Evolutionary conservation across 169 alveolate species (phyloP), one percentile per base, ranked within the genome.

Genomic region (Eimeria praecox): DNA sequence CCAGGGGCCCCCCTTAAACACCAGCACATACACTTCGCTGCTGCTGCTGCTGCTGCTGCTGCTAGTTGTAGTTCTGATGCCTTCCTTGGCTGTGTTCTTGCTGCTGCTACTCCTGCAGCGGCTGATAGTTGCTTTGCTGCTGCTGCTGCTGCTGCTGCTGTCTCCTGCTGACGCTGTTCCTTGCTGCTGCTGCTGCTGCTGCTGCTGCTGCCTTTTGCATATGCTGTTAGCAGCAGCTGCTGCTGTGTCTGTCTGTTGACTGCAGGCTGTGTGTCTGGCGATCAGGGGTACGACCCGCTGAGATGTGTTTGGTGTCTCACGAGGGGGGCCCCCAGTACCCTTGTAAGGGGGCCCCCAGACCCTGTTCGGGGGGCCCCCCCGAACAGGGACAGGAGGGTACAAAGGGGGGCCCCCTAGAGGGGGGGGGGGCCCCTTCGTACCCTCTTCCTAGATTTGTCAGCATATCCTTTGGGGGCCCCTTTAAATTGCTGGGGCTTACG

Each of bases 231-330:
- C 83, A 14, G 52, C 52, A 5, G 52, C 27, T 38, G 42, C 44
- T 71, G 42, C 46, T 38, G 42, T n/a, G 5, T 4, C 46, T 71
- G 42, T 71, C 46, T 9, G 83, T 0, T 71, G 83, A 40, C 18
- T 59, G 69, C 83, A 71, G 83, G 44, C 30, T 71, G 44, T 71
- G 83, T 20, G 83, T 71, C 46, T 71, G 83, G 83, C 42, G 83
- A 12, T 71, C 83, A 4, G 83, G 46, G 4, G 40, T 12, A 14
- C 12, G 83, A 44, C 83, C 83, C 6, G 52, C 83, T 5, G 83
- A 71, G 83, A 71, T 71, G 83, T 22, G 24, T 38, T 20, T 71
- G 33, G 24, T 71, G 6, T 35, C 83, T 3, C 83, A 71, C 16
- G 44, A 0, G 3, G 82, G 82, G 46, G 82, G 46, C 46, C 22